Evolutionary conservation across 2,329 filamentous ascomycete species (phyloP), one percentile per base, ranked within the genome.

Genomic region (Dendrostoma leiphaemia): DNA sequence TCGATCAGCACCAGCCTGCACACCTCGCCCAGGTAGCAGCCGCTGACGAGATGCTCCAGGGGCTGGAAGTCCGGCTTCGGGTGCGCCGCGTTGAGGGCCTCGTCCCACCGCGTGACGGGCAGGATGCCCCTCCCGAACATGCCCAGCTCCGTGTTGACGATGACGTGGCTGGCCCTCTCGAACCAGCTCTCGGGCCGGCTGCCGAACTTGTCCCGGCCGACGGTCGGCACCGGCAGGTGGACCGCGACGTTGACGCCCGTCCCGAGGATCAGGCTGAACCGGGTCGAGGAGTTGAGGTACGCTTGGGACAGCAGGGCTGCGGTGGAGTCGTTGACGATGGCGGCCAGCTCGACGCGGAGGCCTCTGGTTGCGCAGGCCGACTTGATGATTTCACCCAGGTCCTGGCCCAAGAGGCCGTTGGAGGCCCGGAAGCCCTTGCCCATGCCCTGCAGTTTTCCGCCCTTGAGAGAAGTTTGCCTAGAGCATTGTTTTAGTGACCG

Each of bases 241-340:
- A 80, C 82, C 44, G 84, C 83, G 44, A 85, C 80, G 67, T 89
- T 89, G 56, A 84, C 76, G 28, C 85, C 85, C 0, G 85, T 89
- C 17, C 85, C 85, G 24, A 87, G 74, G 51, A 89, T 87, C 38
- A 88, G 75, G 32, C 81, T 81, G 62, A 87, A 84, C 19, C 83
- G 76, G 10, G 84, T 85, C 9, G 80, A 76, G 1, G 77, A 69
- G 62, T 82, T 76, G 17, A 75, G 70, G 63, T 88, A 86, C 32
- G 85, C 82, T 61, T 83, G 78, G 0, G 85, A 86, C 15, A 89
- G 71, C 19, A 89, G 72, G 17, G 84, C 83, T n/a, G 85, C 84
- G 26, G 82, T 80, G 13, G 83, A 83, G 65, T 89, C 85, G 69
- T 89, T 89, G 56, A 86, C 74, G 55, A 88, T 85, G 46, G 82